These are phyloP conservation scores for Trichoderma asperelloides DNA, from an alignment of 495 filamentous ascomycete species.

Conservation along the genomic window DNA sequence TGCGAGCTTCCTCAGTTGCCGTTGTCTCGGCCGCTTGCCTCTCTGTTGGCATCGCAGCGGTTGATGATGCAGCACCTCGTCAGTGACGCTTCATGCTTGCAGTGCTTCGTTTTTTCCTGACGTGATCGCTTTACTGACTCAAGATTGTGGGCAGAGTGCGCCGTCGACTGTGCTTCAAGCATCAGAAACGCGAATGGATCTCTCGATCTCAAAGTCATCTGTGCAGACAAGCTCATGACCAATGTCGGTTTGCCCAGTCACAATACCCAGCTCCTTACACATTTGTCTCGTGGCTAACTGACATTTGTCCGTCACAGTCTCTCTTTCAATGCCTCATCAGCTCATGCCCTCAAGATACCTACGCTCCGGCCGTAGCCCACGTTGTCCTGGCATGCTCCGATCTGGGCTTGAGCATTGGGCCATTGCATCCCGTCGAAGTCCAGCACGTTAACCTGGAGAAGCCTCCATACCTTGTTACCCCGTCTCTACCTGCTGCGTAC, in stretches of 20 bases:
- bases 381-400: not conserved
- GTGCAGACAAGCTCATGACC: not conserved
- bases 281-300: not conserved
- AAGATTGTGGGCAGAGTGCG: not conserved
- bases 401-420: not conserved
- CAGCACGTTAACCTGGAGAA: not conserved
- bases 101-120: not conserved
- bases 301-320: not conserved
- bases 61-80: not conserved
- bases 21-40: not conserved
- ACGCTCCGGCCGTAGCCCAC: not conserved
- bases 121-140: not conserved
- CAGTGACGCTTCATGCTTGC: not conserved
- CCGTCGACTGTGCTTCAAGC: not conserved
- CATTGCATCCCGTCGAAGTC: not conserved
- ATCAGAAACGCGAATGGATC: not conserved
- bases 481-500: not conserved
- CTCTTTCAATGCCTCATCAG: constrained; percentile 6
- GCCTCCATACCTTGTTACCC: not conserved
- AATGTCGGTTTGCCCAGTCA: not conserved
- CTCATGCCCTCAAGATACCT: not conserved
- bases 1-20: not conserved
- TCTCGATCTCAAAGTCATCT: not conserved
- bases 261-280: not conserved
- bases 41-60: not conserved